Conservation (phyloP, 176 grass and related monocot genomes). For the Oryza brachyantha region DNA sequence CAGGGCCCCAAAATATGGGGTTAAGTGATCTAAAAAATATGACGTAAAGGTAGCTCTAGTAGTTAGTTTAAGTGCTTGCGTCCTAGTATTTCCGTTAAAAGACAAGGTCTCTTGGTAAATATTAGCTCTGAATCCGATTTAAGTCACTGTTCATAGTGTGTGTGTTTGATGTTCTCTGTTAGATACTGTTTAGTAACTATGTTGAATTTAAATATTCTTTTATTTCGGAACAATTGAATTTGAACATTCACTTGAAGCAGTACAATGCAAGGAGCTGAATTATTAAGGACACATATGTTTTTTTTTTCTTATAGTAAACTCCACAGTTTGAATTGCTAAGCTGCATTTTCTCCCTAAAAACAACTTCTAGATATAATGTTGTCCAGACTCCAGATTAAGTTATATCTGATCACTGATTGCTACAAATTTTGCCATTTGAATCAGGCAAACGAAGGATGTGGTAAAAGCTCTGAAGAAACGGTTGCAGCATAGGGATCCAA, state of each 20-base stretch:
- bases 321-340: not conserved
- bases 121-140: not conserved
- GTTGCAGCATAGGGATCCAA: constrained; percentile 82
- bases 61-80: not conserved
- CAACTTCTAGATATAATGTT: not conserved
- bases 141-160: not conserved
- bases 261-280: not conserved
- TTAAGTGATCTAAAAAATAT: too few species aligned
- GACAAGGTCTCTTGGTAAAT: not conserved
- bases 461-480: constrained; percentile 83
- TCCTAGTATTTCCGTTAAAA: not conserved
- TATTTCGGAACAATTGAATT: not conserved
- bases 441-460: constrained; percentile 92
- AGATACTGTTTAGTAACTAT: not conserved
- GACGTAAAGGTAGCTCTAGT: not conserved
- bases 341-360: not conserved
- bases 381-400: not conserved
- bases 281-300: not conserved
- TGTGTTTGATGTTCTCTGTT: not conserved
- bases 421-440: constrained; percentile 29
- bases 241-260: not conserved
- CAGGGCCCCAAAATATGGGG: not conserved
- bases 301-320: not conserved
- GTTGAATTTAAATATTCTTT: not conserved
- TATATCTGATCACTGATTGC: not conserved